Conservation (phyloP, 2,329 filamentous ascomycete species). For the Fusarium fracticaudum region DNA sequence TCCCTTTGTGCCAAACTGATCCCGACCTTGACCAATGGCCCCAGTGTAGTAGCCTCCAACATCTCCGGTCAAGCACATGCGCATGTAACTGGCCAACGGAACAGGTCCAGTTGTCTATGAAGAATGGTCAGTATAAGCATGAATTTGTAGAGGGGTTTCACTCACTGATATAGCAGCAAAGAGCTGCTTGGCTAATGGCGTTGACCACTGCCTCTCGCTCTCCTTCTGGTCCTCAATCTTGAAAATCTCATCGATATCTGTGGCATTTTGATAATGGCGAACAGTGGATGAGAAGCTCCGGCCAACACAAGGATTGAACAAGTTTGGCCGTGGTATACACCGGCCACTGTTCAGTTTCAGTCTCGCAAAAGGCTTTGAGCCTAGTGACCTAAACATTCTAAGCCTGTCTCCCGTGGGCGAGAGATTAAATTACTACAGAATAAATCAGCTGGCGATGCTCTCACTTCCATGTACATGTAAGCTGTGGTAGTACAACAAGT, state of each 20-base stretch:
- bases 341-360: constrained; percentile 21
- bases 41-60: constrained; percentile 94
- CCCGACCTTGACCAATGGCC: constrained; percentile 71
- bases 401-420: neutral
- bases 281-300: constrained; percentile 43
- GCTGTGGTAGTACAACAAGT: neutral
- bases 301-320: constrained; percentile 13
- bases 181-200: constrained; percentile 87
- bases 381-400: constrained; percentile 35
- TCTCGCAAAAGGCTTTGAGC: constrained; percentile 10
- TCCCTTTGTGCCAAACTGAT: constrained; percentile 91
- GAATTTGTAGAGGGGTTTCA: too few species aligned
- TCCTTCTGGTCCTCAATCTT: constrained; percentile 7
- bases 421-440: neutral
- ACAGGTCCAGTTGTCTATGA: constrained; percentile 80
- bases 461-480: neutral
- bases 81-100: constrained; percentile 94
- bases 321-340: constrained; percentile 11
- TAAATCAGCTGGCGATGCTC: neutral
- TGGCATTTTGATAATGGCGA: constrained; percentile 21
- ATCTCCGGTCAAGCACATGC: constrained; percentile 94
- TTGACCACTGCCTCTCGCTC: constrained; percentile 81
- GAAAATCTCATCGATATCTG: constrained; percentile 22
- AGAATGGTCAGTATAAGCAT: neutral
- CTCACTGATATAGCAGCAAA: constrained; percentile 84